phyloP scores from a whole-genome alignment of 352 stramenopile species.

The Aphanomyces euteiches region DNA sequence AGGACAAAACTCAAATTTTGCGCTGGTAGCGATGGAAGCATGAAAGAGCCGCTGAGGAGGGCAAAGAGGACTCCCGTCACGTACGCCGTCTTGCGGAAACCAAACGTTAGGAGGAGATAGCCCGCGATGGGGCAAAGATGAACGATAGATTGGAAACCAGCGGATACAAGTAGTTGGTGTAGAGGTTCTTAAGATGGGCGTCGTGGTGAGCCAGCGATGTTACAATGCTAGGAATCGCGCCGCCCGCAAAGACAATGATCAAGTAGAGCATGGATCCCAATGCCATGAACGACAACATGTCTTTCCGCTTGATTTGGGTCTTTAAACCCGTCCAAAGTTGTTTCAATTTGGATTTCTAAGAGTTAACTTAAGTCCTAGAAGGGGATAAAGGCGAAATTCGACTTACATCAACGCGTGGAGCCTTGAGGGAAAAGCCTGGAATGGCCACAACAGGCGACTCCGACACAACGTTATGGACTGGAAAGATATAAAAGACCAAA shows the following conservation, averaged over 20 bases:
- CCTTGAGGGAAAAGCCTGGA: conserved; percentile 1
- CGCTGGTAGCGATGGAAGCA: conserved; percentile 7
- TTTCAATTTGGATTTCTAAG: conserved; percentile 33
- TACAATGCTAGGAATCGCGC: conserved; percentile 23
- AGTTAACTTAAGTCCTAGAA: neutral
- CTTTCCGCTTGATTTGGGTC: neutral
- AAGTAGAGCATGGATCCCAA: conserved; percentile 17
- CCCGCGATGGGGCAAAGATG: conserved; percentile 19
- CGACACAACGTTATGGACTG: conserved; percentile 14
- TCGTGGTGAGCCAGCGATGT: neutral
- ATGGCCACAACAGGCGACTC: neutral
- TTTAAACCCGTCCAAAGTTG: neutral
- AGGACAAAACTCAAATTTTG: conserved; percentile 17
- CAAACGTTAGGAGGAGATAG: conserved; percentile 6
- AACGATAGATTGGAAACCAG: conserved; percentile 21
- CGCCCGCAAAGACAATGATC: conserved; percentile 17
- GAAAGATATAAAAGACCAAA: neutral
- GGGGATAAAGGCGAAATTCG: neutral
- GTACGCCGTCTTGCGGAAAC: conserved; percentile 10
- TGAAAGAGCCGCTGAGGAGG: conserved; percentile 19
- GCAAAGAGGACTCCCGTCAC: neutral
- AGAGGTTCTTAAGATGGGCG: conserved; percentile 9
- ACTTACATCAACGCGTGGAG: conserved; percentile 11
- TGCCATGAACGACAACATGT: conserved; percentile 12
- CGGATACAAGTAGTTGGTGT: conserved; percentile 29